A percentile compares a stretch with the other conserved stretches of the same genome.
Conservation (phyloP, 2,329 filamentous ascomycete species). For the Fusarium drepaniforme region DNA sequence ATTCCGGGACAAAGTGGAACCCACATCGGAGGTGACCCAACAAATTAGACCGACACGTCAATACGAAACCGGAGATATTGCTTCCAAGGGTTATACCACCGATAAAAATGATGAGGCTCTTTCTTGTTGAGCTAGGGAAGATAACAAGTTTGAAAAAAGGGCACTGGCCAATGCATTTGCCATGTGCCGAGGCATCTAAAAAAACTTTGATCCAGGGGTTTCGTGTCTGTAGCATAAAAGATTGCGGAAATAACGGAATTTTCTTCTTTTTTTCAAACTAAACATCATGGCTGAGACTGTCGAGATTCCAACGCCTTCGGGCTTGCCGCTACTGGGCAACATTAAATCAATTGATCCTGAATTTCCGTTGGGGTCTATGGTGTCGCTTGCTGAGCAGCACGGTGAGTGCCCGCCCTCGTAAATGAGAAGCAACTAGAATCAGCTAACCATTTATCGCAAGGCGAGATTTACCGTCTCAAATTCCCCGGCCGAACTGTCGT, state of each 20-base stretch:
- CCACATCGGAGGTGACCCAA: not conserved
- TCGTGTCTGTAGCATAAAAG: not conserved
- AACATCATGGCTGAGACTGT: constrained; percentile 38
- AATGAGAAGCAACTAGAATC: too few species aligned
- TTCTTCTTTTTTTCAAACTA: not conserved
- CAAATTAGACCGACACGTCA: constrained; percentile 1
- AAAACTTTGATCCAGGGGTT: not conserved
- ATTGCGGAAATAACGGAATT: not conserved
- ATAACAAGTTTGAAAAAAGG: not conserved
- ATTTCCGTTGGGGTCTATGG: constrained; percentile 65
- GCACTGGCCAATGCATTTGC: not conserved
- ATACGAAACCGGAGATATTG: constrained; percentile 1
- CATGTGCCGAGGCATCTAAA: not conserved
- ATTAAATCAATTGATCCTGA: constrained; percentile 69
- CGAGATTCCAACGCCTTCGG: constrained; percentile 70
- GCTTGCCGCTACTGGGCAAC: constrained; percentile 74
- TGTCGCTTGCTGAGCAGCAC: constrained; percentile 69
- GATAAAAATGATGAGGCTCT: constrained; percentile 5
- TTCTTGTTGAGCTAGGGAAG: not conserved
- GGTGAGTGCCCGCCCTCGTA: constrained; percentile 53
- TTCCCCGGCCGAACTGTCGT: constrained; percentile 48
- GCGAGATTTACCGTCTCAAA: constrained; percentile 27
- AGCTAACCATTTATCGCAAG: not conserved
- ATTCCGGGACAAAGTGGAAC: not conserved
- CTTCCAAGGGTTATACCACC: not conserved